Conservation (phyloP, 345 rosid genomes). For the Mercurialis annua region DNA sequence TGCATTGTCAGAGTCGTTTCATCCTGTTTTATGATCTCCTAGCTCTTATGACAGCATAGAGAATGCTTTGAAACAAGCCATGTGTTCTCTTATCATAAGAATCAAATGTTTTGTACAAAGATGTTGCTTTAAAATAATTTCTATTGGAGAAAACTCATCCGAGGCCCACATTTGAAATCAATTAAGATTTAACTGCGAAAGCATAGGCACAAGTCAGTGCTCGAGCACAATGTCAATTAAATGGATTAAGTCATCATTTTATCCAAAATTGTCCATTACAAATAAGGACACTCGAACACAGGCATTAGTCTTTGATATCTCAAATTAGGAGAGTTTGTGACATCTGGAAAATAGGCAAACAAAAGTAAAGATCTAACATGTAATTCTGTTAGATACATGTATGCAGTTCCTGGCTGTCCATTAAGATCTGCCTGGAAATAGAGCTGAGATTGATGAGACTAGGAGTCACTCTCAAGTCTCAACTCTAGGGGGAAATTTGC, state of each 20-base stretch:
- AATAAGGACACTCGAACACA: not conserved
- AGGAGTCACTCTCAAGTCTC: no score
- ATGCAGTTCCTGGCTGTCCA: no score
- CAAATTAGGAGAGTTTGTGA: not conserved
- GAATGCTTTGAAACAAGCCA: not conserved
- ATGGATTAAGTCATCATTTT: not conserved
- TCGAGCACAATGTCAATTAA: not conserved
- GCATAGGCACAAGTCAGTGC: not conserved
- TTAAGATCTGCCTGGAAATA: no score
- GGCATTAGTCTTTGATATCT: not conserved
- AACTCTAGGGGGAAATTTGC: no score
- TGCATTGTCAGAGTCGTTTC: not conserved
- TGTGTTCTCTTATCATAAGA: not conserved
- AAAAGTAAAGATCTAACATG: no score
- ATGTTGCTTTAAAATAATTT: no score
- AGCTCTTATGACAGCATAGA: not conserved
- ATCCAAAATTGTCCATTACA: not conserved
- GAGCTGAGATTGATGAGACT: no score
- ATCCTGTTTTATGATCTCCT: not conserved
- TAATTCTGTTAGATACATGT: no score
- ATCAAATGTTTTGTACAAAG: not conserved
- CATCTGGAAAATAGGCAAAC: not conserved
- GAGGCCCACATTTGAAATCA: not conserved
- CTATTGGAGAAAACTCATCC: no score
- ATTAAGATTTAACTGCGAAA: not conserved